A percentile compares a stretch with the other conserved stretches of the same genome.
phyloP scores from a whole-genome alignment of 2,329 filamentous ascomycete genomes.

The Sporothrix pseudoabietina region DNA sequence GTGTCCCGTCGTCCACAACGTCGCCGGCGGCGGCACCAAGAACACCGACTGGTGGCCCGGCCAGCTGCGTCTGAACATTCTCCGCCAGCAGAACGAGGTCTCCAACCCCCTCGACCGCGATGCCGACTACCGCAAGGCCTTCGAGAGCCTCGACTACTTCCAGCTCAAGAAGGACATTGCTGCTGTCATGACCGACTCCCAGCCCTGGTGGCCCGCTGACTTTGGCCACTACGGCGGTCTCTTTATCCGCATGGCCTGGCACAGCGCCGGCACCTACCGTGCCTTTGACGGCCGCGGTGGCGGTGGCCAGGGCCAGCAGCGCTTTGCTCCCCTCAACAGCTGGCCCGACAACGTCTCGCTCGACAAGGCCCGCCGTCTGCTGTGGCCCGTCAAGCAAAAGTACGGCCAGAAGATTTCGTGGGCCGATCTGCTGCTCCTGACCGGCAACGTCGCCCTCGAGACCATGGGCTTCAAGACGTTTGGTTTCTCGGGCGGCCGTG shows the following conservation, averaged over 20 bases:
- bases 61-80: conserved; percentile 66
- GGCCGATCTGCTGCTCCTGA: conserved; percentile 71
- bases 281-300: conserved; percentile 74
- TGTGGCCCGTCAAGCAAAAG: conserved; percentile 84
- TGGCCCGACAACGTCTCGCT: conserved; percentile 79
- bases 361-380: conserved; percentile 77
- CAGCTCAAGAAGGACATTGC: conserved; percentile 70
- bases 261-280: conserved; percentile 77
- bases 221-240: conserved; percentile 80
- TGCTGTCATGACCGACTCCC: conserved; percentile 74
- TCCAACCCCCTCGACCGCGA: conserved; percentile 66
- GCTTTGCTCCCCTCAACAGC: conserved; percentile 78
- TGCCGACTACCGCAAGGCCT: conserved; percentile 72
- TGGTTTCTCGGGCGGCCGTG: conserved; percentile 72
- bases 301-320: conserved; percentile 72
- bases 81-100: conserved; percentile 67
- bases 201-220: conserved; percentile 81
- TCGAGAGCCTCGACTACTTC: conserved; percentile 59
- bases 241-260: conserved; percentile 81
- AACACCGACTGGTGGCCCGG: conserved; percentile 77
- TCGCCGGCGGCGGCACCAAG: conserved; percentile 64
- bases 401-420: conserved; percentile 82
- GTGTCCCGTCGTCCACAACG: conserved; percentile 29
- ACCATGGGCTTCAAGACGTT: conserved; percentile 74
- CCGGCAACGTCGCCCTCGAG: conserved; percentile 76